A percentile compares a stretch with the other conserved stretches of the same genome.
phyloP scores from a whole-genome alignment of 2,329 filamentous ascomycete genomes.

The Penicillium sp. region DNA sequence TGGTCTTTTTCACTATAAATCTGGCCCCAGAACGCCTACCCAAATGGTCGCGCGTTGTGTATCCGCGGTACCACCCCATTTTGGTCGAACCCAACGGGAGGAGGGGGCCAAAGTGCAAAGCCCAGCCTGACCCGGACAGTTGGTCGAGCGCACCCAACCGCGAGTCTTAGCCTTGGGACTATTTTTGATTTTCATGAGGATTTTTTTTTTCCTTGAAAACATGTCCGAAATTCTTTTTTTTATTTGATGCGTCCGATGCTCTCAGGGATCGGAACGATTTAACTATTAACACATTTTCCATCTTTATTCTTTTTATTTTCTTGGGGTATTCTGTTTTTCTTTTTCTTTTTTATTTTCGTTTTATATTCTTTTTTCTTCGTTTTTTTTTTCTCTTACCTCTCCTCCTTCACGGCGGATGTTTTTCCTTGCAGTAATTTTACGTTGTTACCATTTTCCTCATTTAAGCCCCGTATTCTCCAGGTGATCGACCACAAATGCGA shows the following conservation, averaged over 20 bases:
- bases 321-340: neutral
- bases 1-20: no score
- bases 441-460: conserved; percentile 4
- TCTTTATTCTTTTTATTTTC: conserved; percentile 1
- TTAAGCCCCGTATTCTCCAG: conserved; percentile 19
- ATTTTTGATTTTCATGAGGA: conserved; percentile 6
- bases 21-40: no score
- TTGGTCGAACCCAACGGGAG: conserved; percentile 10
- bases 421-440: no score
- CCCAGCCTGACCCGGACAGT: conserved; percentile 16
- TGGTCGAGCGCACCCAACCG: conserved; percentile 20
- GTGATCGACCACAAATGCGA: conserved; percentile 12
- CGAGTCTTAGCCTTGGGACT: conserved; percentile 13
- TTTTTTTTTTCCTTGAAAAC: no score
- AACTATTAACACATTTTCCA: neutral
- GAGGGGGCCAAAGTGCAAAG: conserved; percentile 20
- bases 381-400: neutral
- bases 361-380: conserved; percentile 1
- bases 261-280: no score
- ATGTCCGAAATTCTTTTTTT: no score
- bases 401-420: no score
- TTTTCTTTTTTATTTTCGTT: conserved; percentile 1
- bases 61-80: conserved; percentile 18
- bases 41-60: conserved; percentile 11
- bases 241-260: no score